phyloP scores from a whole-genome alignment of 1,139 yeast species.

The Candida gigantensis region DNA sequence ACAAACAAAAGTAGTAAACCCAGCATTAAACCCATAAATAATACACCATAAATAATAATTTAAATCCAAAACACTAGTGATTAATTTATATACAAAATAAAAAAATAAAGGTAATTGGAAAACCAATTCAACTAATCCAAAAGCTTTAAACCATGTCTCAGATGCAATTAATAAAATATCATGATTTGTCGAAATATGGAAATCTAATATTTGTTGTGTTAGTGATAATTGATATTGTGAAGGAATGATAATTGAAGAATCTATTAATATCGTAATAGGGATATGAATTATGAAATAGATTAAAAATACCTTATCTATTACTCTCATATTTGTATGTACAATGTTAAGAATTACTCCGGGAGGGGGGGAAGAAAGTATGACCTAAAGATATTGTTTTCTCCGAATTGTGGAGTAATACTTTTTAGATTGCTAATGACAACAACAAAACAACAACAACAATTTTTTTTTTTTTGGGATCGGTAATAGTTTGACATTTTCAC shows the following conservation, averaged over 20 bases:
- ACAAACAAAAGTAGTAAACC: conserved; percentile 71
- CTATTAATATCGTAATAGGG: conserved; percentile 74
- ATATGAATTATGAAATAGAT: conserved; percentile 58
- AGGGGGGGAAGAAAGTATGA: neutral
- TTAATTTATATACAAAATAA: conserved; percentile 30
- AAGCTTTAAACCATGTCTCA: conserved; percentile 70
- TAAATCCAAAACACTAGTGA: conserved; percentile 19
- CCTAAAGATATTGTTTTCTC: neutral
- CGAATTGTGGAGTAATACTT: neutral
- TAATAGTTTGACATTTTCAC: too few species aligned
- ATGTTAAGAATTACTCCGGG: neutral
- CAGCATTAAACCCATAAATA: conserved; percentile 78
- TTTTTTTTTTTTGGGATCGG: conserved; percentile 1
- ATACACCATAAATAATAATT: conserved; percentile 50
- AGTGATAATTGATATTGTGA: conserved; percentile 43
- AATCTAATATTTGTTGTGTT: conserved; percentile 50
- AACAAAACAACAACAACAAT: too few species aligned
- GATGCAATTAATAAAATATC: conserved; percentile 62
- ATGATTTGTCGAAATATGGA: conserved; percentile 63
- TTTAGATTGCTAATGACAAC: too few species aligned
- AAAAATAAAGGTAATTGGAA: conserved; percentile 81
- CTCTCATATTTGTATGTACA: conserved; percentile 6
- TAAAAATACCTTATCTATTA: conserved; percentile 52
- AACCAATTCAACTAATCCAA: conserved; percentile 68
- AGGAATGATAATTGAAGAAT: conserved; percentile 72